Evolutionary conservation across 2,329 filamentous ascomycete genomes (phyloP), one percentile per base, ranked within the genome.

Genomic region (Calycina herbarum): DNA sequence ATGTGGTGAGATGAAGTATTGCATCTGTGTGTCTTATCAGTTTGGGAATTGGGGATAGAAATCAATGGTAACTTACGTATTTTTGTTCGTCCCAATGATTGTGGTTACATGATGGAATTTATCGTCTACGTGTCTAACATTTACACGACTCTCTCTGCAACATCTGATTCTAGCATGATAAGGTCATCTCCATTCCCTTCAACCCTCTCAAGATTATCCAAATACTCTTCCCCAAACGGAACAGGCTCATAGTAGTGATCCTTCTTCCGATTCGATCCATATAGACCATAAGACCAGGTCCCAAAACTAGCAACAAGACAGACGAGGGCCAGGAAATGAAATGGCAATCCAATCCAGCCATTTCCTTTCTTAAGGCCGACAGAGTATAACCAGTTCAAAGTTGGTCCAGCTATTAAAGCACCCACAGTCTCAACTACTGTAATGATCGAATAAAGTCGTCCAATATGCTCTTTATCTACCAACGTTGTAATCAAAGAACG

Each of bases 311-410:
- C 61, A 33, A 71, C 7, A 11, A 64, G 54, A 38, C 56, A 66
- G 13, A 73, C 67, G 11, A 68, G 17, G 2, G 66, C 62, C 5
- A 73, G 54, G 20, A 31, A 57, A 56, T 67, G 68, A 65, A 70
- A 76, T n/a, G 74, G 74, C 24, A 75, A 57, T 10, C 70, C 73
- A 11, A 69, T 64, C 73, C 73, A 75, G 5, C 59, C 33, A n/a
- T 68, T 63, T 1, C 68, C 67, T 64, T 70, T 71, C 66, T 67
- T 64, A 61, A 76, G 51, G 0, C 74, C 74, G 10, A 69, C 20
- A 1, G 69, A 68, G 66, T 71, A 76, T 0, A 74, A 48, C 5
- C 29, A 62, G 5, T 71, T 72, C 3, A 75, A 38, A 5, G 57
- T 59, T 1, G 74, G 74, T 0, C 73, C 69, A 6, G 70, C 68